A percentile compares a stretch with the other conserved stretches of the same genome.
Evolutionary conservation across 2,329 filamentous ascomycete genomes (phyloP).

Genomic region (Colletotrichum eleusines): DNA sequence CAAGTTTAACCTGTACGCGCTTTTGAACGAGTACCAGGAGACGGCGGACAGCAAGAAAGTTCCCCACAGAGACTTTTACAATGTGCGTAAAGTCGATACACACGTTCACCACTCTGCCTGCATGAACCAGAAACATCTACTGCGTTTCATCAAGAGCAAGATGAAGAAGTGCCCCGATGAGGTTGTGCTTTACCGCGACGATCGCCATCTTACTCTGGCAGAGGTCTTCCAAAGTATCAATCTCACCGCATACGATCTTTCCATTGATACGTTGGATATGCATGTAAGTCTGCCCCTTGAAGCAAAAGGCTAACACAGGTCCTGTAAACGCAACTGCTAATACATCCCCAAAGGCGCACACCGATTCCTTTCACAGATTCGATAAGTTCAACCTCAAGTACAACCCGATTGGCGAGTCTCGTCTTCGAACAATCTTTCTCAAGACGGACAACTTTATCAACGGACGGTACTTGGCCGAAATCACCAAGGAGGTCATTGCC

Average conservation of each 20-base stretch:
- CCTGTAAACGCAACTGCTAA: conserved; percentile 7
- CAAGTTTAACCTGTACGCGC: conserved; percentile 93
- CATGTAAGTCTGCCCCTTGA: conserved; percentile 71
- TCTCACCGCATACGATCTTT: conserved; percentile 95
- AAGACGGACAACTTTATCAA: conserved; percentile 99
- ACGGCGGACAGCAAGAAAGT: conserved; percentile 98
- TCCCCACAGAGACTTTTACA: conserved; percentile 98
- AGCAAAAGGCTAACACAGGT: not conserved
- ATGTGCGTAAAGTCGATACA: conserved; percentile 97
- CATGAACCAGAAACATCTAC: conserved; percentile 99
- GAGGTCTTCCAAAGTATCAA: conserved; percentile 99
- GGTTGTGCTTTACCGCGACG: conserved; percentile 91
- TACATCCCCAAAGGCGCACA: conserved; percentile 76
- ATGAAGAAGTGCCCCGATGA: conserved; percentile 99
- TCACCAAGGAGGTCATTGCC: conserved; percentile 96
- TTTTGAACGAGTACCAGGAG: conserved; percentile 97
- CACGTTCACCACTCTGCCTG: conserved; percentile 99
- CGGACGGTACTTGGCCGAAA: conserved; percentile 94
- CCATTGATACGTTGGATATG: conserved; percentile 99
- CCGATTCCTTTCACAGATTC: conserved; percentile 97
- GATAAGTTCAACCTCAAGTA: conserved; percentile 99
- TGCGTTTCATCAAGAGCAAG: conserved; percentile 99
- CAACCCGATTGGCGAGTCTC: conserved; percentile 95
- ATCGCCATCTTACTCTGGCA: conserved; percentile 87
- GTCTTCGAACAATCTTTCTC: conserved; percentile 95